These are phyloP conservation scores for Ocimum tenuiflorum DNA, from an alignment of 257 asterid species.

Conservation along the genomic window DNA sequence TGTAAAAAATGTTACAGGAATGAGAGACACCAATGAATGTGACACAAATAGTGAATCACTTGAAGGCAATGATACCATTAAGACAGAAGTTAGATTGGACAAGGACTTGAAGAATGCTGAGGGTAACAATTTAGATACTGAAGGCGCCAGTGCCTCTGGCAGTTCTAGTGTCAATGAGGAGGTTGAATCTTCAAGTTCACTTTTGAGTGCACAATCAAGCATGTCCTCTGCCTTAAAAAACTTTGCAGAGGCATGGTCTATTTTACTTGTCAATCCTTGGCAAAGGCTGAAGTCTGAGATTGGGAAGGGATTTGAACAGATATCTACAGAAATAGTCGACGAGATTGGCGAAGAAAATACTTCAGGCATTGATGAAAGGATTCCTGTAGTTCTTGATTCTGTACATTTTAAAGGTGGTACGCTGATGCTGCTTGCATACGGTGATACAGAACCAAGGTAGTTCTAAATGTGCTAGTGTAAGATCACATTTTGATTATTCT, in stretches of 20 bases:
- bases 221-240: conserved; percentile 35
- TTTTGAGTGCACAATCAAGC: conserved; percentile 30
- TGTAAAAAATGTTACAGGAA: conserved; percentile 10
- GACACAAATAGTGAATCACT: conserved; percentile 24
- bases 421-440: conserved; percentile 89
- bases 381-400: conserved; percentile 78
- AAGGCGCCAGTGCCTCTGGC: conserved; percentile 26
- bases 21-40: conserved; percentile 10
- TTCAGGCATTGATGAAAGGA: conserved; percentile 45
- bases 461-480: conserved; percentile 11
- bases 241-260: conserved; percentile 37
- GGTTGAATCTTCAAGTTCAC: conserved; percentile 33
- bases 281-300: conserved; percentile 57
- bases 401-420: conserved; percentile 79
- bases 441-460: conserved; percentile 93
- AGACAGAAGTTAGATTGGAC: conserved; percentile 25
- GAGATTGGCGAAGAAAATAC: conserved; percentile 46
- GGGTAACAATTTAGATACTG: conserved; percentile 29
- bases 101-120: conserved; percentile 38
- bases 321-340: conserved; percentile 61
- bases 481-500: conserved; percentile 6
- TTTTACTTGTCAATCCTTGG: conserved; percentile 45
- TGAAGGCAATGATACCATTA: conserved; percentile 27
- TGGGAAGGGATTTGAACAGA: conserved; percentile 50
- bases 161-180: conserved; percentile 24